phyloP scores from a whole-genome alignment of 2,329 filamentous ascomycete species.

The Neoarthrinium moseri region DNA sequence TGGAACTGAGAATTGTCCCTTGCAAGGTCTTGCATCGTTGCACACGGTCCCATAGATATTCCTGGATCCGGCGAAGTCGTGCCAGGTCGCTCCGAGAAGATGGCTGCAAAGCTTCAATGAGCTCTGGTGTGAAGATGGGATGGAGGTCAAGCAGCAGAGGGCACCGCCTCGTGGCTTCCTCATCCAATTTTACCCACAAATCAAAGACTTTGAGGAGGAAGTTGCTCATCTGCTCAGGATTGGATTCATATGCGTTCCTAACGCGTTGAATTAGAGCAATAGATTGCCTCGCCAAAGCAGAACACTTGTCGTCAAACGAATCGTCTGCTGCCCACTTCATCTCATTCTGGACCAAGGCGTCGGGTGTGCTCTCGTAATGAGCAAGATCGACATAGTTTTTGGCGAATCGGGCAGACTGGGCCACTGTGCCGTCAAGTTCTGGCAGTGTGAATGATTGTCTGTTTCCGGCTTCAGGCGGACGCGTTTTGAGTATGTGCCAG shows the following conservation, averaged over 20 bases:
- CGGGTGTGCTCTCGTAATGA: not conserved
- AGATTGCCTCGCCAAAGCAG: slow-evolving; percentile 31
- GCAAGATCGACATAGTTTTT: not conserved
- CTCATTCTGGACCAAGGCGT: slow-evolving; percentile 14
- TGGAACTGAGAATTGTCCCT: slow-evolving; percentile 44
- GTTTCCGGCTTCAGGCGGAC: not conserved
- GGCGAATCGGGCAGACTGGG: slow-evolving; percentile 14
- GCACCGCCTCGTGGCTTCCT: slow-evolving; percentile 36
- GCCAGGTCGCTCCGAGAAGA: slow-evolving; percentile 43
- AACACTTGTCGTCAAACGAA: not conserved
- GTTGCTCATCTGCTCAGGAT: slow-evolving; percentile 48
- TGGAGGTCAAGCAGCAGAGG: slow-evolving; percentile 50
- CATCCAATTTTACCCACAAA: slow-evolving; percentile 58
- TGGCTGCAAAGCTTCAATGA: slow-evolving; percentile 57
- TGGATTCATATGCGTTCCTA: slow-evolving; percentile 36
- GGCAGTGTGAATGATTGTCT: slow-evolving; percentile 15
- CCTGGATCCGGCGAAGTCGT: slow-evolving; percentile 48
- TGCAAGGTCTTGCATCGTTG: slow-evolving; percentile 21
- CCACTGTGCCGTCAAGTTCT: slow-evolving; percentile 18
- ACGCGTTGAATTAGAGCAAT: slow-evolving; percentile 31
- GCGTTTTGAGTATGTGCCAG: slow-evolving; percentile 12
- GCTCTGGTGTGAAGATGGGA: slow-evolving; percentile 46
- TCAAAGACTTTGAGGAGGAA: slow-evolving; percentile 55
- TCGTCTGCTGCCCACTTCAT: not conserved
- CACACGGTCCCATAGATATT: slow-evolving; percentile 42